Conservation (phyloP, 441 rosid species). For the Codiaeum variegatum region DNA sequence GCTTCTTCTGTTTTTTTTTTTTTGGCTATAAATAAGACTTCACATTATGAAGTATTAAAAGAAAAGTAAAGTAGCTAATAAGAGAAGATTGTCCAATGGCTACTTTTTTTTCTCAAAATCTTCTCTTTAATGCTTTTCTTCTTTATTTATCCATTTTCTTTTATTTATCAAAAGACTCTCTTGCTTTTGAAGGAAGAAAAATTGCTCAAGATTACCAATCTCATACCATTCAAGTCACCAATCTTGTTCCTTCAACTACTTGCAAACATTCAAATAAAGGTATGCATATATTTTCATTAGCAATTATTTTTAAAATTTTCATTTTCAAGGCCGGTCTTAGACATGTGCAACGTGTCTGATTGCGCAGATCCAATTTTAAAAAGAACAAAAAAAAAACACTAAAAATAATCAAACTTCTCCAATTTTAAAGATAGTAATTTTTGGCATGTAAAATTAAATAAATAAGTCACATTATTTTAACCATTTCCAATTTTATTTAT, state of each 20-base stretch:
- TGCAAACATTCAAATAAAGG: slow-evolving; percentile 11
- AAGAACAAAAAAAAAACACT: no score
- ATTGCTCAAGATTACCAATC: background rate
- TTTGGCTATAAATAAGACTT: background rate
- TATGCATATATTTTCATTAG: background rate
- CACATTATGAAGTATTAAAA: no score
- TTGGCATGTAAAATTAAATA: no score
- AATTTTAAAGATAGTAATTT: no score
- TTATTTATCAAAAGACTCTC: background rate
- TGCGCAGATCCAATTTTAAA: no score
- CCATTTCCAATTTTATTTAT: no score
- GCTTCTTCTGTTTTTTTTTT: background rate
- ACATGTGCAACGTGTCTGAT: no score
- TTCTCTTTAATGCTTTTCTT: background rate
- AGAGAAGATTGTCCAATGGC: background rate
- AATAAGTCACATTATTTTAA: no score
- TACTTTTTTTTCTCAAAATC: background rate
- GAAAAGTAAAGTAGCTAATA: background rate
- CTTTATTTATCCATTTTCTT: background rate
- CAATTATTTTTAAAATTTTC: no score
- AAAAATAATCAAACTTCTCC: no score
- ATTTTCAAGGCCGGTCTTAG: no score
- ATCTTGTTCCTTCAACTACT: slow-evolving; percentile 11
- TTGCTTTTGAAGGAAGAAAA: slow-evolving; percentile 10
- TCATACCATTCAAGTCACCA: slow-evolving; percentile 7